Conservation (phyloP, 148 eudicot species). For the Diospyros kaki region DNA sequence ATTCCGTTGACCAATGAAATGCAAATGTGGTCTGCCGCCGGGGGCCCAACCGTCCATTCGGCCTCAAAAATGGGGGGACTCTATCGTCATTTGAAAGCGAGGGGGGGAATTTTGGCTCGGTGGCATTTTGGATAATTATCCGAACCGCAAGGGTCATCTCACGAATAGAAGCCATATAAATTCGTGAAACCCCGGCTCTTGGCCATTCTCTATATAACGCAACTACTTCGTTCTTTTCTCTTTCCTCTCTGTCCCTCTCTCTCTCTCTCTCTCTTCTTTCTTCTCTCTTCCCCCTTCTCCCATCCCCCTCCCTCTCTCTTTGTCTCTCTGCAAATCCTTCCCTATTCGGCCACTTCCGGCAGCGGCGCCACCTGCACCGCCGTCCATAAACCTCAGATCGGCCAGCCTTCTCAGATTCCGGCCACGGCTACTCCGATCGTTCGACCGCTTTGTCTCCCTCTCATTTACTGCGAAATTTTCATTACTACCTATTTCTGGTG, state of each 20-base stretch:
- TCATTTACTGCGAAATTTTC: neutral
- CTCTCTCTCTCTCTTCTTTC: too few species aligned
- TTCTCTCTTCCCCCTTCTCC: too few species aligned
- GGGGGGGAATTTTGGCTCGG: neutral
- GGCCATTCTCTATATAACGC: neutral
- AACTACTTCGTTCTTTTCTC: neutral
- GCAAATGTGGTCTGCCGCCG: too few species aligned
- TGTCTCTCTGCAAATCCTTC: neutral
- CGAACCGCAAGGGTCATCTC: neutral
- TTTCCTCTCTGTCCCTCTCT: neutral
- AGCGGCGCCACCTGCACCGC: neutral
- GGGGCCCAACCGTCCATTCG: too few species aligned
- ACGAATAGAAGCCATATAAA: neutral
- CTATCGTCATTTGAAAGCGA: neutral
- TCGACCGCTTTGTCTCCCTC: neutral
- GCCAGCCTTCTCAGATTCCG: neutral
- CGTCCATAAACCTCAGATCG: neutral
- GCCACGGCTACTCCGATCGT: neutral
- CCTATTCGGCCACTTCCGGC: too few species aligned
- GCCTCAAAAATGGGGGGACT: too few species aligned
- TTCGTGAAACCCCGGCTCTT: neutral
- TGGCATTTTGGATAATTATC: constrained; percentile 9
- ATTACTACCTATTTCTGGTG: neutral
- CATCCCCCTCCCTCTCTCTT: neutral
- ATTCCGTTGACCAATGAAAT: too few species aligned